Conservation (phyloP, 345 rosid genomes). For the Trapa bicornis region DNA sequence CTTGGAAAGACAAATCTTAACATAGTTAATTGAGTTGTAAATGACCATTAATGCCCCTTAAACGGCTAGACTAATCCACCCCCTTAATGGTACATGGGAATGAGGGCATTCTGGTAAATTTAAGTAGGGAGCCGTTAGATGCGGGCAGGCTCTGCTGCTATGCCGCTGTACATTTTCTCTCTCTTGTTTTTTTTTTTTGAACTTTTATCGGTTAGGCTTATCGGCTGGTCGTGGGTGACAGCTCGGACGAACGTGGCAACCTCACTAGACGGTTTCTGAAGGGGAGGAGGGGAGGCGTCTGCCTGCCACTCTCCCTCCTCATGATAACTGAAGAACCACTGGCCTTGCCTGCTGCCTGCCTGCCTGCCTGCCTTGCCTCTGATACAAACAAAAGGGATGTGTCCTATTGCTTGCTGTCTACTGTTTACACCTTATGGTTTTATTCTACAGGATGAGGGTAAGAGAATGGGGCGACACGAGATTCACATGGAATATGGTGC, state of each 20-base stretch:
- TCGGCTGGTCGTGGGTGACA: background rate
- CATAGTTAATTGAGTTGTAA: constrained; percentile 3
- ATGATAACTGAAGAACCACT: too few species aligned
- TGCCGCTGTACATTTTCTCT: background rate
- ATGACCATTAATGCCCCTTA: constrained; percentile 8
- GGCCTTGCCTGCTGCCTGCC: too few species aligned
- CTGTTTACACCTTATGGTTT: too few species aligned
- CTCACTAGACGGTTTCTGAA: background rate
- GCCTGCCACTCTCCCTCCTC: too few species aligned
- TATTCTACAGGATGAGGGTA: too few species aligned
- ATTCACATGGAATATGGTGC: too few species aligned
- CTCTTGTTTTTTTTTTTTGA: background rate
- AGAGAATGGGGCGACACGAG: too few species aligned
- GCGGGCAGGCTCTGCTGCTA: background rate
- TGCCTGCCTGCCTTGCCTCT: too few species aligned
- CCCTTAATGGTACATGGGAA: background rate
- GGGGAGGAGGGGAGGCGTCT: background rate
- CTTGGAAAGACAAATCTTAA: constrained; percentile 5
- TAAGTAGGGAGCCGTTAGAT: background rate
- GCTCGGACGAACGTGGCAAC: background rate
- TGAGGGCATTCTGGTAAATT: background rate
- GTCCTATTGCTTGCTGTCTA: too few species aligned
- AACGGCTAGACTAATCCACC: constrained; percentile 1
- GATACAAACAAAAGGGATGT: too few species aligned
- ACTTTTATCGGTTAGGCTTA: background rate